A percentile compares a stretch with the other conserved stretches of the same genome.
Evolutionary conservation across 345 rosid genomes (phyloP).

Genomic region (Salix purpurea): DNA sequence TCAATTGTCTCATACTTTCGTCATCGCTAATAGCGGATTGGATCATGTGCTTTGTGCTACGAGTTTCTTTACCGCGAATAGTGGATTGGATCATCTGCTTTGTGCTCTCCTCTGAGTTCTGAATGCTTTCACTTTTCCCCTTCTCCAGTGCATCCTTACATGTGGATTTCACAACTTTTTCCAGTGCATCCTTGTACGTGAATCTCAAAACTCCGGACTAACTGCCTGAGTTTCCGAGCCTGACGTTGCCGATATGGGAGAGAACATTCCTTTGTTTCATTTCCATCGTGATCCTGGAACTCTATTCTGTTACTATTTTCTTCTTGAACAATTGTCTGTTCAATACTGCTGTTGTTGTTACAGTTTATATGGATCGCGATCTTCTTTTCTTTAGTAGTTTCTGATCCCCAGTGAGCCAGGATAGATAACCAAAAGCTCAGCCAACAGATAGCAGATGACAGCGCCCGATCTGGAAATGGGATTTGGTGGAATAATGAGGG

Average conservation of each 20-base stretch:
- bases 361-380: conserved; percentile 37
- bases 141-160: conserved; percentile 55
- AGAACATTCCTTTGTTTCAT: background rate
- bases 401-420: conserved; percentile 29
- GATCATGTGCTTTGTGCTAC: background rate
- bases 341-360: conserved; percentile 13
- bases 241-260: background rate
- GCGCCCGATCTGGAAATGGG: conserved; percentile 31
- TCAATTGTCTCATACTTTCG: background rate
- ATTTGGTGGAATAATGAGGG: conserved; percentile 24
- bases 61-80: background rate
- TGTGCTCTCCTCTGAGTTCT: background rate
- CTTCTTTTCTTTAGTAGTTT: conserved; percentile 44
- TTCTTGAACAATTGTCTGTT: conserved; percentile 14
- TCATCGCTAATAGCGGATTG: background rate
- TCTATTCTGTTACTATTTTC: background rate
- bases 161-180: conserved; percentile 12
- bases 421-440: conserved; percentile 25
- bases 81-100: background rate
- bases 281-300: background rate
- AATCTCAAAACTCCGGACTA: background rate
- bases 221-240: background rate
- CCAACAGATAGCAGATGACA: conserved; percentile 37
- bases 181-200: background rate
- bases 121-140: conserved; percentile 22